Percentiles rank a stretch among this genome's conserved stretches.
These are phyloP conservation scores for Neonectria punicea DNA, from an alignment of 2,329 filamentous ascomycete genomes.

Conservation along the genomic window DNA sequence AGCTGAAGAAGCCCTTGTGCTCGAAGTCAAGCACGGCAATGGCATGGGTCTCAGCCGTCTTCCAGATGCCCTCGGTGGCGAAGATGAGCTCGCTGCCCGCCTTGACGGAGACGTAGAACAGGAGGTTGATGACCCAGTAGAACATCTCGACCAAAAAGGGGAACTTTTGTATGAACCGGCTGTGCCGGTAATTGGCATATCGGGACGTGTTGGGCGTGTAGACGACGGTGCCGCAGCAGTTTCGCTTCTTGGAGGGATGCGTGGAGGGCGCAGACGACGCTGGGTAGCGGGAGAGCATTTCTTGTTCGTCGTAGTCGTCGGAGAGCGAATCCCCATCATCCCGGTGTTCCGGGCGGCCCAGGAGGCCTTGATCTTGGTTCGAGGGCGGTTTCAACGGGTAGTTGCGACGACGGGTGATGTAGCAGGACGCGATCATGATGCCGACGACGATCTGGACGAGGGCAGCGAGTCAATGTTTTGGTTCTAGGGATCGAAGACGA, in stretches of 20 bases:
- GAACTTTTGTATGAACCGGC: conserved; percentile 70
- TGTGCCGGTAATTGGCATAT: conserved; percentile 70
- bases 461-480: conserved; percentile 6
- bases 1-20: conserved; percentile 59
- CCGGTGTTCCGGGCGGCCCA: conserved; percentile 36
- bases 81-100: conserved; percentile 46
- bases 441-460: conserved; percentile 39
- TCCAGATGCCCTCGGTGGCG: conserved; percentile 59
- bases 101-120: conserved; percentile 62
- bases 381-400: conserved; percentile 36
- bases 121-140: conserved; percentile 75
- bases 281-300: conserved; percentile 21
- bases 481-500: neutral
- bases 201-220: conserved; percentile 69
- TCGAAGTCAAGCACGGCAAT: conserved; percentile 66
- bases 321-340: conserved; percentile 34
- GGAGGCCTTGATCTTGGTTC: conserved; percentile 36
- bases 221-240: conserved; percentile 59
- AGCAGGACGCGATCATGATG: conserved; percentile 44
- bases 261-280: conserved; percentile 36
- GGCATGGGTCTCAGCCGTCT: conserved; percentile 65
- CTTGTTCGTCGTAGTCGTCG: conserved; percentile 37
- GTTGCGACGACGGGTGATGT: conserved; percentile 42
- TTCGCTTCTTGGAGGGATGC: conserved; percentile 59
- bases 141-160: conserved; percentile 80